Evolutionary conservation across 345 rosid genomes (phyloP), one percentile per base, ranked within the genome.

Genomic region (Eucalyptus globulus): DNA sequence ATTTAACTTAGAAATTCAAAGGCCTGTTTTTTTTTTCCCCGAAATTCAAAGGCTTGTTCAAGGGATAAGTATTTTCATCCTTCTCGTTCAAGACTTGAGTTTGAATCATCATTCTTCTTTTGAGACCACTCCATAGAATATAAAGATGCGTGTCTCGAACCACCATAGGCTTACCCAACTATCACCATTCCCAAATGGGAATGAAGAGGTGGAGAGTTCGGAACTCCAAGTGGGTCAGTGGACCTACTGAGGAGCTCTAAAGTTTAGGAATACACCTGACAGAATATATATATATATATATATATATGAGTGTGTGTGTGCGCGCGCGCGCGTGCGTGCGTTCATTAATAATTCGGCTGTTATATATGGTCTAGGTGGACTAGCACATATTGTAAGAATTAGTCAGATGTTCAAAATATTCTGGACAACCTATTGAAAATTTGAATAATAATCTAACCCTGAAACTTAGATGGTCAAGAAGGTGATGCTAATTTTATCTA

Each of bases 251-350:
- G 29, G 13, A 56, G 27, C 62, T 24, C 62, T 9, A 56, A 56
- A 56, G 29, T 56, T 24, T 56, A 56, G 62, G 1, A 56, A 56
- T 56, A 24, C 1, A 56, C 56, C 2, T 1, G 12, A 56, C 6
- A 56, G 27, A 11, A 60, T 12, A 27, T 10, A 11, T 47, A 47
- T 47, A 11, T 47, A 47, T 47, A 1, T 47, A 3, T 47, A 0
- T 47, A 1, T 47, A 0, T 47, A 1, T 47, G 2, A 11, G 4
- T 47, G 14, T 47, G 1, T 12, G 14, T 12, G 50, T 4, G 50
- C 12, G 6, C 1, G 19, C 1, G 3, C 2, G 43, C 1, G 43
- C 2, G 43, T 1, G 12, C 11, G 3, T 56, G 29, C 9, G 29
- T 56, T 9, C 27, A 56, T 8, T 56, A 21, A 22, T 8, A 22